A percentile compares a stretch with the other conserved stretches of the same genome.
Conservation (phyloP, 2,329 filamentous ascomycete species). For the Calonectria naviculata region DNA sequence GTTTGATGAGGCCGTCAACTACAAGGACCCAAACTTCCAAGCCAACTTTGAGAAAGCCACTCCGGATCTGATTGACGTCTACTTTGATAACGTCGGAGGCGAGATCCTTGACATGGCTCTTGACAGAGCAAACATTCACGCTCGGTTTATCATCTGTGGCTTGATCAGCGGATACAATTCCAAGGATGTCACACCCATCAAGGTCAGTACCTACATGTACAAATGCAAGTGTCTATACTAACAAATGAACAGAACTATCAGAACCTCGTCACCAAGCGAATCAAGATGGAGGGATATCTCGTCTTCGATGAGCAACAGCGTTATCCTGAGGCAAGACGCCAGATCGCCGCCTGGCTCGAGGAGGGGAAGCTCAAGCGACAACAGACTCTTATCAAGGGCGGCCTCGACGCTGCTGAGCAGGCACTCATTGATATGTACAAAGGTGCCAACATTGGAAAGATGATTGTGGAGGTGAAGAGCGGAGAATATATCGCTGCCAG, state of each 20-base stretch:
- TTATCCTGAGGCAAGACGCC: constrained; percentile 66
- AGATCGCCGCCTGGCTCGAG: constrained; percentile 74
- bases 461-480: no score
- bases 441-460: constrained; percentile 77
- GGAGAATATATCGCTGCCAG: no score
- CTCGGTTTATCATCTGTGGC: constrained; percentile 79
- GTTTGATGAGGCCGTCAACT: constrained; percentile 75
- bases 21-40: constrained; percentile 72
- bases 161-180: constrained; percentile 77
- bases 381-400: constrained; percentile 78
- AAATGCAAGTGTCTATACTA: background rate
- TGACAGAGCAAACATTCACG: constrained; percentile 76
- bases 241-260: background rate
- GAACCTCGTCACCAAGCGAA: constrained; percentile 60
- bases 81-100: constrained; percentile 70
- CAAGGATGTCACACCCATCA: constrained; percentile 27
- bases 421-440: constrained; percentile 73
- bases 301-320: constrained; percentile 74
- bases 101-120: background rate
- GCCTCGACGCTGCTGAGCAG: constrained; percentile 71
- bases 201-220: background rate
- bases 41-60: constrained; percentile 70
- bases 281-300: constrained; percentile 78
- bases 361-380: constrained; percentile 79
- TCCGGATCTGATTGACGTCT: constrained; percentile 71